A percentile compares a stretch with the other conserved stretches of the same genome.
Conservation (phyloP, 441 rosid genomes). For the Euphorbia schlechtendalii region DNA sequence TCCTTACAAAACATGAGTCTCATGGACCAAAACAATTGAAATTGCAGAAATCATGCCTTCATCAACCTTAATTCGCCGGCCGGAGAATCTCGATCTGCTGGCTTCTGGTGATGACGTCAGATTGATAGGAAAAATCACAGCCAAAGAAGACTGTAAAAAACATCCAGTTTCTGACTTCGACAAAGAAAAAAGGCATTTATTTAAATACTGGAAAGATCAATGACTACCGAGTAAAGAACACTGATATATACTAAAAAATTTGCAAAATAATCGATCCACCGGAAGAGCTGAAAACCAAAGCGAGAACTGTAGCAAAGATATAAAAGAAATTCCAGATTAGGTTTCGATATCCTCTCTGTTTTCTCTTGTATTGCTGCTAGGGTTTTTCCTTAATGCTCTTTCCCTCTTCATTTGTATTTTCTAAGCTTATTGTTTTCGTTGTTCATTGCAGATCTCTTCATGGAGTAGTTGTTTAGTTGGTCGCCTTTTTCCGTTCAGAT, state of each 20-base stretch:
- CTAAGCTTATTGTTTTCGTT: neutral
- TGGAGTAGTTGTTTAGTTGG: constrained; percentile 28
- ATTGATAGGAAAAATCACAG: neutral
- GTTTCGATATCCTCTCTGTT: neutral
- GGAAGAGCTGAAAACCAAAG: no score
- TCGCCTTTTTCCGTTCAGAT: constrained; percentile 5
- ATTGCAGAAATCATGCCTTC: no score
- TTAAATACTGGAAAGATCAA: constrained; percentile 8
- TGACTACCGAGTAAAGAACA: neutral
- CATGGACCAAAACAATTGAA: no score
- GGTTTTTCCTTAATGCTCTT: constrained; percentile 16
- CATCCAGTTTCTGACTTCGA: neutral
- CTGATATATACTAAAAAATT: no score
- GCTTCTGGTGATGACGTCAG: no score
- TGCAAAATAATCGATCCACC: no score
- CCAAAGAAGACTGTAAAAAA: neutral
- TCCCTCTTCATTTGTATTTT: neutral
- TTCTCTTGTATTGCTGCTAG: constrained; percentile 15
- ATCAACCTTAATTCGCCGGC: no score
- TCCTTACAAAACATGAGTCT: no score
- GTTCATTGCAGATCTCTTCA: constrained; percentile 24
- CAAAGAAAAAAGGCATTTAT: constrained; percentile 6
- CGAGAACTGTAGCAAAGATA: no score
- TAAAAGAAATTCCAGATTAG: no score
- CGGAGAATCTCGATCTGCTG: no score